Base-by-base conservation (phyloP, 192 early-diverging fungal genomes). In the Chytriomyces sp. region DNA sequence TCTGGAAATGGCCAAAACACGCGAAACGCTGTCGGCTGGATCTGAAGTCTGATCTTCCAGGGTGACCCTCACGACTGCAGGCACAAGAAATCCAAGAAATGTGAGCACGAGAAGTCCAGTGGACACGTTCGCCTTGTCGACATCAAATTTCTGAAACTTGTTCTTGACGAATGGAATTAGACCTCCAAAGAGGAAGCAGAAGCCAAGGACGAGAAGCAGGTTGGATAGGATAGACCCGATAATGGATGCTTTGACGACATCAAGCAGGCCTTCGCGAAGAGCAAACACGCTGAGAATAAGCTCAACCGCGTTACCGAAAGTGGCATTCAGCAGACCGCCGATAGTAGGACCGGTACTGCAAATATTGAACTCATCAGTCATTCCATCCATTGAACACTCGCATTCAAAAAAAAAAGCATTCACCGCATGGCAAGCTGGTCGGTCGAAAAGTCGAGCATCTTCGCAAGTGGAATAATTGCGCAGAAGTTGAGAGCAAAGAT, bases 141-240 rank as follows among this genome's bases (percentile, higher is more conserved):
- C 67, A 45, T 77, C 67, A 62, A 81, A 86, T 61, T 77, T 81
- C 61, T 95, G 94, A 49, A 76, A 76, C 75, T 76, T 76, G 73
- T 88, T 87, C 77, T 90, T 87, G 82, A 87, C 87, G 57, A 91
- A 89, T 8, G 75, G 75, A 64, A 69, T 59, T 66, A 92, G n/a
- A 23, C 96, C 96, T 57, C 95, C 95, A 68, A 86, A 86, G 50
- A 96, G 85, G 86, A 96, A 97, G 71, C 92, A 94, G 75, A 93
- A 85, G 45, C 96, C 96, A 5, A 94, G 83, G 3, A 97, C 94
- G 70, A 96, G 83, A 20, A 96, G 81, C 61, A 97, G 69, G 81
- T 96, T 98, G 77, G 92, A 93, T 10, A 98, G 84, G 64, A 98
- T 92, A 7, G 94, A 96, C 50, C 97, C 97, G 1, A 97, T 79